phyloP scores from a whole-genome alignment of 768 basidiomycete species.

The Rhodosporidiobolus sp. region DNA sequence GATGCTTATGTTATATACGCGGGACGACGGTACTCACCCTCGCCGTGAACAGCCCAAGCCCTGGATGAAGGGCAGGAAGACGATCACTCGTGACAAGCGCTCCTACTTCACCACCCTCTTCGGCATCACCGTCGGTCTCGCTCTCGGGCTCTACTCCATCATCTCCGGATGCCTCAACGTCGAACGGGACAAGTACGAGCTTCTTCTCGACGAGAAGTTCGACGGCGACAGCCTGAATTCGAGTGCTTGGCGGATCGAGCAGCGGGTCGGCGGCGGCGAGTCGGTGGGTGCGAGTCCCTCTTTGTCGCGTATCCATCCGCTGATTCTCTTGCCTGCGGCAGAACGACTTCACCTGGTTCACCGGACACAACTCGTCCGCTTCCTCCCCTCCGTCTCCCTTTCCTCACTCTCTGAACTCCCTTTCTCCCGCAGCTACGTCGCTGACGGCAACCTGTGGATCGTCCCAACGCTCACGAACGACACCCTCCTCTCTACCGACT shows the following conservation, averaged over 20 bases:
- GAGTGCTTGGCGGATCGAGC: constrained; percentile 19
- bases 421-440: too few relatives aligned
- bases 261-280: constrained; percentile 24
- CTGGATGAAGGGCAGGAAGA: constrained; percentile 35
- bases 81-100: constrained; percentile 33
- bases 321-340: neutral
- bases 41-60: constrained; percentile 18
- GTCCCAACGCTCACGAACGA: constrained; percentile 26
- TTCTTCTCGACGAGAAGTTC: constrained; percentile 75
- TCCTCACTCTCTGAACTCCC: too few relatives aligned
- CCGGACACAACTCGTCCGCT: constrained; percentile 27
- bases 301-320: too few relatives aligned
- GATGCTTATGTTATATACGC: too few relatives aligned
- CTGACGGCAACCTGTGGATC: constrained; percentile 28
- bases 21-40: neutral
- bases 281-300: neutral
- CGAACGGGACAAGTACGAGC: constrained; percentile 49
- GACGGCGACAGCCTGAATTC: constrained; percentile 34
- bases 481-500: constrained; percentile 18
- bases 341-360: constrained; percentile 29
- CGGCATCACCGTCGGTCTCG: constrained; percentile 19
- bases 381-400: too few relatives aligned
- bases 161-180: neutral
- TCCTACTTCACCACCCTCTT: constrained; percentile 28
- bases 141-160: constrained; percentile 2